These are phyloP conservation scores for Colletotrichum gloeosporioides DNA, from an alignment of 2,329 filamentous ascomycete species.

Conservation along the genomic window DNA sequence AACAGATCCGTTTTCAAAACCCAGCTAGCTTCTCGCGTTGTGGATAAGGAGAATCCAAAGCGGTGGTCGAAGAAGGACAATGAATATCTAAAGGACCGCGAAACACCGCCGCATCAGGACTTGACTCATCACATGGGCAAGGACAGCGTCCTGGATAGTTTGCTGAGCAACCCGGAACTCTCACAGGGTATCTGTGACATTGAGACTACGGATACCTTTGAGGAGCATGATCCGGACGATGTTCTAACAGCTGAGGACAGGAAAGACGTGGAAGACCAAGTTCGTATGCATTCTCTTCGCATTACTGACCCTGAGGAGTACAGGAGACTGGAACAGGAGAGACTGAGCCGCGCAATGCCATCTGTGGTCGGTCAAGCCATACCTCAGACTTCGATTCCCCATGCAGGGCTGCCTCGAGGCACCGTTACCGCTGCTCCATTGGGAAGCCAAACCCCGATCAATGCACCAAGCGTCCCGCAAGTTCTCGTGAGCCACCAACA, in stretches of 20 bases:
- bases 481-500: not conserved
- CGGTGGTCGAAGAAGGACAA: slow-evolving; percentile 59
- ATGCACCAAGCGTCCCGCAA: not conserved
- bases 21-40: slow-evolving; percentile 78
- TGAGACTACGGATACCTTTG: slow-evolving; percentile 74
- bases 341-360: not conserved
- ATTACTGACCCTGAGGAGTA: slow-evolving; percentile 37
- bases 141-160: slow-evolving; percentile 64
- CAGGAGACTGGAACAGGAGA: slow-evolving; percentile 24
- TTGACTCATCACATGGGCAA: slow-evolving; percentile 61
- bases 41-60: slow-evolving; percentile 82
- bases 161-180: slow-evolving; percentile 43
- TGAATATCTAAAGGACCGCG: slow-evolving; percentile 52
- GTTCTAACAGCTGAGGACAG: slow-evolving; percentile 65
- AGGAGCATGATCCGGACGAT: slow-evolving; percentile 69
- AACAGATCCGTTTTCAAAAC: slow-evolving; percentile 82
- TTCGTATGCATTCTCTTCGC: slow-evolving; percentile 37
- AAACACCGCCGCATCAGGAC: slow-evolving; percentile 54
- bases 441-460: not conserved
- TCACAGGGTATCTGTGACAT: slow-evolving; percentile 57
- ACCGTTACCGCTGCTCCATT: not conserved
- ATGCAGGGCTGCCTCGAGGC: not conserved
- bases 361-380: not conserved
- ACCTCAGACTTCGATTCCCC: not conserved
- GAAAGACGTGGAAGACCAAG: slow-evolving; percentile 53